Evolutionary conservation across 345 rosid genomes (phyloP).

Genomic region (Linum tenue): DNA sequence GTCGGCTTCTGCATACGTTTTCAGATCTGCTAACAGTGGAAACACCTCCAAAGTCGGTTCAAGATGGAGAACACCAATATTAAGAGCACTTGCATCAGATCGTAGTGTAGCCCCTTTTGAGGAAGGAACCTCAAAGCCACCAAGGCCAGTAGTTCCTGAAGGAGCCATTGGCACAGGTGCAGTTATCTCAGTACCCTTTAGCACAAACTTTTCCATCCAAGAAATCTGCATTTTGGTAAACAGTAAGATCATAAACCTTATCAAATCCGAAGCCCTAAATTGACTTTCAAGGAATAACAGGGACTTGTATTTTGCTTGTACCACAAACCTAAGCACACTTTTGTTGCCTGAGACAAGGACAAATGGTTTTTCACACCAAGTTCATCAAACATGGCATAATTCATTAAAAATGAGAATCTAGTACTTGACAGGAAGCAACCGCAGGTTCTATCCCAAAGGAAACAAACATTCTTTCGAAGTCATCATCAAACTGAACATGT

Average conservation of each 20-base stretch:
- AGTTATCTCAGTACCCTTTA: constrained; percentile 86
- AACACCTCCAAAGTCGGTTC: constrained; percentile 93
- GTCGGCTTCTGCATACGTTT: constrained; percentile 43
- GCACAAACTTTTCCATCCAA: constrained; percentile 97
- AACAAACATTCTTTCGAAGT: no score
- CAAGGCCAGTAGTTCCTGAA: constrained; percentile 93
- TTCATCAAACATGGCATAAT: no score
- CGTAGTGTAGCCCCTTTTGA: constrained; percentile 86
- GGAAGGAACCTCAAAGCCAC: constrained; percentile 97
- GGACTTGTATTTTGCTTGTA: neutral
- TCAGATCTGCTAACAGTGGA: constrained; percentile 70
- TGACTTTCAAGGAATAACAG: neutral
- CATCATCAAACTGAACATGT: no score
- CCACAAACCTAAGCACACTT: neutral
- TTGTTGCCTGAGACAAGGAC: neutral
- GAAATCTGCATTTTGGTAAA: constrained; percentile 58
- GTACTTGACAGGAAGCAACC: no score
- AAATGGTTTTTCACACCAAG: no score
- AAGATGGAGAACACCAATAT: constrained; percentile 93
- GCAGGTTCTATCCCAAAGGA: no score
- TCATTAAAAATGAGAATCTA: no score
- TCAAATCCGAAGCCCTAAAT: neutral
- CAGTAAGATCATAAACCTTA: neutral
- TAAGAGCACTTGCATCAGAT: constrained; percentile 93
- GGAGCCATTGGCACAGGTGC: constrained; percentile 99